Conservation (phyloP, 192 early-diverging fungal genomes). For the Paraglomus occultum region DNA sequence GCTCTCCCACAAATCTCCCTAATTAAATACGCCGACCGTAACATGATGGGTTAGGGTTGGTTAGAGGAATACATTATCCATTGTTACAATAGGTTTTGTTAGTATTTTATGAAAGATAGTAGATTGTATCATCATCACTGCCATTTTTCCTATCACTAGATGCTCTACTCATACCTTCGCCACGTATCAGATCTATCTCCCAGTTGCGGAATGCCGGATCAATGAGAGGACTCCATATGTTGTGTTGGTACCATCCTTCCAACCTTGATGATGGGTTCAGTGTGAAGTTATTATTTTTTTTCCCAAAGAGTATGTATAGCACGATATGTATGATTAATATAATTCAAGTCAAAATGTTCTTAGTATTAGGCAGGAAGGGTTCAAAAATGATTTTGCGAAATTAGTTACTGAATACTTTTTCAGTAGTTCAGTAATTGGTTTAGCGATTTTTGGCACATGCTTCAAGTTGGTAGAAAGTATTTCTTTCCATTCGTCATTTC, state of each 20-base stretch:
- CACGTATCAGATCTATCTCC: slow-evolving; percentile 6
- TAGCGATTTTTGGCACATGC: background rate
- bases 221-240: slow-evolving; percentile 15
- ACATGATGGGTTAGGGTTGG: no score
- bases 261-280: slow-evolving; percentile 17
- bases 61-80: no score
- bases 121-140: no score
- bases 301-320: background rate
- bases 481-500: background rate
- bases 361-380: background rate
- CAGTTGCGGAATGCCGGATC: slow-evolving; percentile 1
- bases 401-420: slow-evolving; percentile 10
- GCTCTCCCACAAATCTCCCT: no score
- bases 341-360: slow-evolving; percentile 7
- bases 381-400: slow-evolving; percentile 18
- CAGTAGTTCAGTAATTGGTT: slow-evolving; percentile 8
- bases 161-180: slow-evolving; percentile 2
- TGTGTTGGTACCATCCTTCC: slow-evolving; percentile 13
- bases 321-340: slow-evolving; percentile 3
- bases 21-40: no score
- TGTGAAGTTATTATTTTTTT: no score
- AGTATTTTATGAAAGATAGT: no score
- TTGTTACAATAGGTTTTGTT: no score
- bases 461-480: slow-evolving; percentile 4
- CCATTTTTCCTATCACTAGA: slow-evolving; percentile 19